Evolutionary conservation across 805 yeast genomes (phyloP), one percentile per base, ranked within the genome.

Genomic region (Saturnispora silvae): DNA sequence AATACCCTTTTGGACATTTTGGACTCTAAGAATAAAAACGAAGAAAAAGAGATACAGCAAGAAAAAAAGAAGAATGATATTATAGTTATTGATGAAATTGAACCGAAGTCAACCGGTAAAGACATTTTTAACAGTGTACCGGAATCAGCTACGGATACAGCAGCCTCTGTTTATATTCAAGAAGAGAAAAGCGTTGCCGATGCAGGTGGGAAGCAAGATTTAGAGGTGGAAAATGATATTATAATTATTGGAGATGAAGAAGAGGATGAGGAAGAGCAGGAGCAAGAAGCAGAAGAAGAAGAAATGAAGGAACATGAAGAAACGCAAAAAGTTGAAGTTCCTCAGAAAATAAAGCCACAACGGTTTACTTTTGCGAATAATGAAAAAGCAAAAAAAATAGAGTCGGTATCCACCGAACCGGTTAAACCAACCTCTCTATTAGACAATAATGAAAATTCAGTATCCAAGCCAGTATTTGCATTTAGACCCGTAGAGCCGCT

Each of bases 1-100:
- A 35, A 29, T 20, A 44, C 38, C 13, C 35, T 42, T 5, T 31
- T 48, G n/a, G 35, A 39, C 11, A 31, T 48, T 20, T 25, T 48
- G 14, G 37, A 39, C 28, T 7, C 9, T 23, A 8, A 24, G 25
- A n/a, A n/a, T n/a, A n/a, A n/a, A 23, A 23, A 18, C 13, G 16
- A 19, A 14, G 16, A 19, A 6, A 28, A 14, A 25, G n/a, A 15
- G 11, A 11, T 25, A 10, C 28, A 7, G 15, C 5, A 13, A 25
- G n/a, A 25, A 25, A 10, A 7, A 22, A 7, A 8, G 24, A 22
- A 22, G 24, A 16, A 33, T 15, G 35, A 25, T 23, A 16, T 31
- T 11, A 16, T 31, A 10, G 14, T 31, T 9, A n/a, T 20, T n/a
- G 34, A 31, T 6, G 27, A 19, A 2, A n/a, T 27, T 28, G 31